Evolutionary conservation across 805 yeast genomes (phyloP).

Genomic region (Pachysolen tannophilus): DNA sequence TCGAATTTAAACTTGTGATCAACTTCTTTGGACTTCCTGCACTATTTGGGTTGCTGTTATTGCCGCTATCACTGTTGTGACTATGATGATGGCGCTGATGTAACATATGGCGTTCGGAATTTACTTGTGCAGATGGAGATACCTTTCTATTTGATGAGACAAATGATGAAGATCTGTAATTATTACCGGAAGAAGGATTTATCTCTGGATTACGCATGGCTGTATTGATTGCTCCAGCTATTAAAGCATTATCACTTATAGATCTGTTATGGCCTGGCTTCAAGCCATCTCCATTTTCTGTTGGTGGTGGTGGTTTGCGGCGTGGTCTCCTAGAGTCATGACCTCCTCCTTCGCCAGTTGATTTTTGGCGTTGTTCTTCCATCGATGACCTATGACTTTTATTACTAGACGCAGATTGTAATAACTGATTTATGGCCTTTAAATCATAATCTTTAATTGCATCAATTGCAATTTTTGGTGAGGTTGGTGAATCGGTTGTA

Average conservation of each 20-base stretch:
- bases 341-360: conserved; percentile 2
- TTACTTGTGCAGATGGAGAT: no score
- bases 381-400: conserved; percentile 2
- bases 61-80: no score
- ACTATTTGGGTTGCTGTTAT: neutral
- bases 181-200: conserved; percentile 1
- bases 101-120: no score
- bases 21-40: conserved; percentile 14
- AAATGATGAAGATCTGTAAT: conserved; percentile 8
- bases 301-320: conserved; percentile 8
- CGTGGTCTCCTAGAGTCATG: neutral
- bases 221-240: conserved; percentile 24
- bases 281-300: neutral
- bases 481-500: neutral
- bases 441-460: conserved; percentile 7
- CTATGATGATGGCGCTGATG: no score
- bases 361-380: conserved; percentile 11
- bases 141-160: conserved; percentile 2
- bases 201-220: conserved; percentile 16
- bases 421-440: conserved; percentile 5
- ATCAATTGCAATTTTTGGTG: neutral
- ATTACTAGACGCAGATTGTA: conserved; percentile 7
- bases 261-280: neutral
- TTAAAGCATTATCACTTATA: neutral
- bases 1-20: conserved; percentile 53